A percentile compares a stretch with the other conserved stretches of the same genome.
Evolutionary conservation across 768 basidiomycete genomes (phyloP).

Genomic region (Tulasnella sp.): DNA sequence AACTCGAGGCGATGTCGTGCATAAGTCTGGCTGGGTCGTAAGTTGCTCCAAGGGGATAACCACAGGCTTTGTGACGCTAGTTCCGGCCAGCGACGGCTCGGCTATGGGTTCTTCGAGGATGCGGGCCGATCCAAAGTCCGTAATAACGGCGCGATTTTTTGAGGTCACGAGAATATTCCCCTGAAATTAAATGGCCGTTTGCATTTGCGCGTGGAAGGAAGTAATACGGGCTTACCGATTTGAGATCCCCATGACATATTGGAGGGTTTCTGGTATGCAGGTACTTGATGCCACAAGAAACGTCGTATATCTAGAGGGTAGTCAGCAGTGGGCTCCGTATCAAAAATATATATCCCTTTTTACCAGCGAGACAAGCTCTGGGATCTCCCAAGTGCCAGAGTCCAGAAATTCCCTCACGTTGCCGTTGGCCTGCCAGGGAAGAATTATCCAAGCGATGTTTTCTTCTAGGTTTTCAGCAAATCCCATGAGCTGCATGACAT

Average conservation of each 20-base stretch:
- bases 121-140: background rate
- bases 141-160: background rate
- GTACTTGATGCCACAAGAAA: background rate
- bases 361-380: background rate
- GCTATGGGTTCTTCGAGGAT: background rate
- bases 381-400: background rate
- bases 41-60: background rate
- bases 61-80: background rate
- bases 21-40: background rate
- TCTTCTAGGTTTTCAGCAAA: background rate
- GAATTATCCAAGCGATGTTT: background rate
- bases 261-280: background rate
- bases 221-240: background rate
- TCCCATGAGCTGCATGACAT: background rate
- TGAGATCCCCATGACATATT: background rate
- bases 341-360: background rate
- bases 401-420: background rate
- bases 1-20: background rate
- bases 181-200: background rate
- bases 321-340: background rate
- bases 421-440: background rate
- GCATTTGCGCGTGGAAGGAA: background rate
- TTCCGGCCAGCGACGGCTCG: background rate
- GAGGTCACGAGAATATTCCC: conserved; percentile 4
- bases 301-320: background rate